A percentile compares a stretch with the other conserved stretches of the same genome.
These are phyloP conservation scores for Collariella sp. DNA, from an alignment of 495 filamentous ascomycete genomes.

Conservation along the genomic window DNA sequence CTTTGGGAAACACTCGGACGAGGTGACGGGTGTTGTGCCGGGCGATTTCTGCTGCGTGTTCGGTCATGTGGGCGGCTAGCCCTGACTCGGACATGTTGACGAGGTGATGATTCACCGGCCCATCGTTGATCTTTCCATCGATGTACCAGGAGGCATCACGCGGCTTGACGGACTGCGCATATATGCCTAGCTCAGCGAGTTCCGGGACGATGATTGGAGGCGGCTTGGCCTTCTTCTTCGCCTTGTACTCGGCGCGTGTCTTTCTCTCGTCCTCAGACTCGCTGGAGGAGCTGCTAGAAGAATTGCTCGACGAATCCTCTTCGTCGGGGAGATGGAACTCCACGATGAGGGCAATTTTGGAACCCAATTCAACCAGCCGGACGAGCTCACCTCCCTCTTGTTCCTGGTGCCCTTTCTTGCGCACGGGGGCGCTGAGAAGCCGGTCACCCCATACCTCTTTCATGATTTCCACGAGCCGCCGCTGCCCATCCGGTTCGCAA, in stretches of 20 bases:
- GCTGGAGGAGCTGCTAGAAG: slow-evolving; percentile 27
- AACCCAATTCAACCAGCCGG: slow-evolving; percentile 37
- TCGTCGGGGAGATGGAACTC: slow-evolving; percentile 47
- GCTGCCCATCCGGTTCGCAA: slow-evolving; percentile 39
- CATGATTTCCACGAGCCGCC: slow-evolving; percentile 45
- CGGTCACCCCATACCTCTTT: slow-evolving; percentile 43
- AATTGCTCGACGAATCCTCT: slow-evolving; percentile 20
- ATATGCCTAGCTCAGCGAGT: slow-evolving; percentile 46
- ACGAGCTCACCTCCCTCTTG: slow-evolving; percentile 32
- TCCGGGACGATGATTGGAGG: slow-evolving; percentile 41
- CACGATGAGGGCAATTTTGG: slow-evolving; percentile 47
- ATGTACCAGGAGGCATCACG: slow-evolving; percentile 45
- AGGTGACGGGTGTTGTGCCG: slow-evolving; percentile 44
- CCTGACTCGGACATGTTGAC: slow-evolving; percentile 50
- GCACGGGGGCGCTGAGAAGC: slow-evolving; percentile 39
- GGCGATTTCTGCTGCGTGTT: slow-evolving; percentile 32
- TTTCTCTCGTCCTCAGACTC: slow-evolving; percentile 31
- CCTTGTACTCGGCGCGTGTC: slow-evolving; percentile 33
- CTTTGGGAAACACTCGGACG: slow-evolving; percentile 51
- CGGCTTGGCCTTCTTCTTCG: slow-evolving; percentile 31
- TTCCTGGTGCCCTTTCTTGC: slow-evolving; percentile 35
- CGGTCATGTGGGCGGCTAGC: slow-evolving; percentile 30
- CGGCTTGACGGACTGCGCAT: slow-evolving; percentile 50
- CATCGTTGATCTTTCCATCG: slow-evolving; percentile 26
- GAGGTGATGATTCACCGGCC: slow-evolving; percentile 43